These are phyloP conservation scores for Aspergillus unguis DNA, from an alignment of 2,329 filamentous ascomycete genomes.

Conservation along the genomic window DNA sequence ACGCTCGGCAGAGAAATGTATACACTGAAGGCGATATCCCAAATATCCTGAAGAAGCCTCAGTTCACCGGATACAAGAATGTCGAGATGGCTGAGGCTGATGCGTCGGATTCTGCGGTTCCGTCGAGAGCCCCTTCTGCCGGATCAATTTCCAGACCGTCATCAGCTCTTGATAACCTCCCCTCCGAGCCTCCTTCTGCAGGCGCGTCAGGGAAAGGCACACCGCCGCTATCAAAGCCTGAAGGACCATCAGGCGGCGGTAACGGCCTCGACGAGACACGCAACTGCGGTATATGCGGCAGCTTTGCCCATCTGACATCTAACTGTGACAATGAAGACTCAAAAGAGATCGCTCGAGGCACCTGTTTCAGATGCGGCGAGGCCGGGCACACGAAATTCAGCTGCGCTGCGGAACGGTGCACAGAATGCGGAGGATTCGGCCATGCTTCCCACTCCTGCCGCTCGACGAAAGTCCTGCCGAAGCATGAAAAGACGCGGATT, in stretches of 20 bases:
- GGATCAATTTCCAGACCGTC: constrained; percentile 31
- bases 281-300: constrained; percentile 47
- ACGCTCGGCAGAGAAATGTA: constrained; percentile 69
- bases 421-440: constrained; percentile 44
- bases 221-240: constrained; percentile 24
- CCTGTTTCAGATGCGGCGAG: constrained; percentile 43
- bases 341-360: constrained; percentile 35
- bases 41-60: constrained; percentile 53
- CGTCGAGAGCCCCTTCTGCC: constrained; percentile 20
- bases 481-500: constrained; percentile 36
- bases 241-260: constrained; percentile 43
- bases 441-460: constrained; percentile 38
- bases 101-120: constrained; percentile 9
- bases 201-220: constrained; percentile 26
- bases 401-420: constrained; percentile 43
- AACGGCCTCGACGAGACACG: constrained; percentile 43
- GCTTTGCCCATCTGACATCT: constrained; percentile 42
- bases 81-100: constrained; percentile 43
- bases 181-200: constrained; percentile 19
- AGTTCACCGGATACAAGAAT: constrained; percentile 45
- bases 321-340: constrained; percentile 47
- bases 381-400: constrained; percentile 36
- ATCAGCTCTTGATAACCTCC: constrained; percentile 25
- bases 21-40: constrained; percentile 70
- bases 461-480: constrained; percentile 32